phyloP scores from a whole-genome alignment of 129 eudicot species.

The Gnaphalium uliginosum region DNA sequence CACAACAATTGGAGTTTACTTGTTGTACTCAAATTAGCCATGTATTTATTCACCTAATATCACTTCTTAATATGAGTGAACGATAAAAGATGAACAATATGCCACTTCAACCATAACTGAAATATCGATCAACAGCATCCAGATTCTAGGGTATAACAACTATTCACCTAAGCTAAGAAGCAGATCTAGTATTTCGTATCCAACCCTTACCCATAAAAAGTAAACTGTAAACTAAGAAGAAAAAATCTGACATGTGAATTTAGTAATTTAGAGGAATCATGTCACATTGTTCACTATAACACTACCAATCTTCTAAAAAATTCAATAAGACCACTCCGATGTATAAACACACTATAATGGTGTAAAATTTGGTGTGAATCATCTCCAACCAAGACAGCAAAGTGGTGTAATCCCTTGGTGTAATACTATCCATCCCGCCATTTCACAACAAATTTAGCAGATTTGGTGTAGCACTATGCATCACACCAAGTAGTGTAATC shows the following conservation, averaged over 20 bases:
- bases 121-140: neutral
- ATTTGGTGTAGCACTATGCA: neutral
- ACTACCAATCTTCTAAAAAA: neutral
- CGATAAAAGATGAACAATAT: neutral
- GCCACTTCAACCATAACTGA: neutral
- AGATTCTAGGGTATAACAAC: neutral
- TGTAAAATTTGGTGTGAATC: neutral
- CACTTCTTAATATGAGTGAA: neutral
- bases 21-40: constrained; percentile 1
- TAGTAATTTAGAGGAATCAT: neutral
- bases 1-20: constrained; percentile 11
- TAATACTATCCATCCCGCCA: neutral
- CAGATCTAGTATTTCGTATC: neutral
- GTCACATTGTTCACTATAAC: neutral
- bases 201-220: neutral
- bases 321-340: neutral
- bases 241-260: neutral
- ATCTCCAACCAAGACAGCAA: neutral
- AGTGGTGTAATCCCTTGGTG: neutral
- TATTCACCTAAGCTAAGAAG: neutral
- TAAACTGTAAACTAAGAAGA: neutral
- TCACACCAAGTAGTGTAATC: neutral
- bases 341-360: neutral
- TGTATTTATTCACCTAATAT: neutral
- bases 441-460: neutral